Base-by-base conservation (phyloP, 768 basidiomycete species). In the Agrocybe chaxingu region DNA sequence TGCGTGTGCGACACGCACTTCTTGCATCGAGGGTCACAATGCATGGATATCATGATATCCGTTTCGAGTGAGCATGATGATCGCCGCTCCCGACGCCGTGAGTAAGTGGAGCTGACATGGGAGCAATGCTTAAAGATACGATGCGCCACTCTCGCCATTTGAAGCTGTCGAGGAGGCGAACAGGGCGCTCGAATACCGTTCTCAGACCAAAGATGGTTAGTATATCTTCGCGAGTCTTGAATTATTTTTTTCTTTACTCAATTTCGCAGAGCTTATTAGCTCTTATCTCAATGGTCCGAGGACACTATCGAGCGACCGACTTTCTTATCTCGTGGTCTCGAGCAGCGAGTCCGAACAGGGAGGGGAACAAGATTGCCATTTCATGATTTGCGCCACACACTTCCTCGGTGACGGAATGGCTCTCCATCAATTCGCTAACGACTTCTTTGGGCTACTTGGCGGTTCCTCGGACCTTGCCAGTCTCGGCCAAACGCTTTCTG, bases 361-460 rank as follows among this genome's bases (percentile, higher is more conserved):
- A 30, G 47, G 30, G 9, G 60, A 57, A 48, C 42, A 64, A 47
- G 31, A 78, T 46, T 83, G 75, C 59, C 80, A 92, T 60, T 66
- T 92, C 47, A 69, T 89, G 54, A 77, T 94, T 42, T 85, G 84
- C 55, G 84, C 87, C 3, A 80, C 87, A 6, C 92, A 94, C 63
- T 92, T 86, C 65, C 65, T 92, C 42, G 90, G 89, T 13, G 92
- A 94, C 62, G 92, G 92, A 16, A 91, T 92, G 84, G 87, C 89
- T 1, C 74, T 92, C 12, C 89, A 92, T 66, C 76, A 80, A 52
- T 87, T 86, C 54, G 88, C 87, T 19, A 89, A 90, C 63, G 87
- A 92, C 56, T 83, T 92, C 61, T 86, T 92, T 62, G 65, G 69
- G 12, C 69, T 92, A 3, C 70, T 92, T 36, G 83, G 78, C 0